Percentiles rank a stretch among this genome's conserved stretches.
These are phyloP conservation scores for Cladophialophora chaetospira DNA, from an alignment of 2,329 filamentous ascomycete species.

Conservation along the genomic window DNA sequence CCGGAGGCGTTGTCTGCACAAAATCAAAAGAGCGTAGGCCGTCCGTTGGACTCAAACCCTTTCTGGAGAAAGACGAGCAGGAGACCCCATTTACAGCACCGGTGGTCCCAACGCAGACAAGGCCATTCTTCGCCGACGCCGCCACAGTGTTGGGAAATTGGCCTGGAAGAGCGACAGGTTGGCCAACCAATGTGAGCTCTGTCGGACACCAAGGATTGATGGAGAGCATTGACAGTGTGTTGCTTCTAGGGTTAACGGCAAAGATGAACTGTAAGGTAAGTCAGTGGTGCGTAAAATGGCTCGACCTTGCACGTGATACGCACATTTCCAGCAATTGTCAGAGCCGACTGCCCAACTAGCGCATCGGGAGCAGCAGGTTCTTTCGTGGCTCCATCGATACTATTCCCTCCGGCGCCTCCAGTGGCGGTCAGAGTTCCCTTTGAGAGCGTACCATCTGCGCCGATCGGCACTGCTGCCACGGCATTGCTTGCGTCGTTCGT, in stretches of 20 bases:
- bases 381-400: slow-evolving; percentile 43
- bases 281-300: background rate
- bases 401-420: slow-evolving; percentile 50
- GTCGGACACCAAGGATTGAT: slow-evolving; percentile 38
- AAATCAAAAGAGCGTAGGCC: slow-evolving; percentile 48
- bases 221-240: slow-evolving; percentile 43
- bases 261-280: slow-evolving; percentile 29
- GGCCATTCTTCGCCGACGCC: slow-evolving; percentile 39
- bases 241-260: slow-evolving; percentile 43
- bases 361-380: slow-evolving; percentile 52
- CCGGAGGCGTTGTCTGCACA: slow-evolving; percentile 59
- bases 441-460: slow-evolving; percentile 50
- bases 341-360: slow-evolving; percentile 53
- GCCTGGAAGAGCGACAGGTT: slow-evolving; percentile 39
- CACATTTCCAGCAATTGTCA: slow-evolving; percentile 56
- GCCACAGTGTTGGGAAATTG: slow-evolving; percentile 45
- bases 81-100: slow-evolving; percentile 42
- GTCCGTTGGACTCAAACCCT: slow-evolving; percentile 41
- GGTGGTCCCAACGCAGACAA: slow-evolving; percentile 44
- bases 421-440: slow-evolving; percentile 48
- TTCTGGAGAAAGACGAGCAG: slow-evolving; percentile 38
- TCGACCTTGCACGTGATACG: slow-evolving; percentile 24
- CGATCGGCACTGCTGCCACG: slow-evolving; percentile 55
- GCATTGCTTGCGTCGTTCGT: slow-evolving; percentile 56
- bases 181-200: slow-evolving; percentile 37